Evolutionary conservation across 441 rosid species (phyloP).

Genomic region (Manihot esculenta): DNA sequence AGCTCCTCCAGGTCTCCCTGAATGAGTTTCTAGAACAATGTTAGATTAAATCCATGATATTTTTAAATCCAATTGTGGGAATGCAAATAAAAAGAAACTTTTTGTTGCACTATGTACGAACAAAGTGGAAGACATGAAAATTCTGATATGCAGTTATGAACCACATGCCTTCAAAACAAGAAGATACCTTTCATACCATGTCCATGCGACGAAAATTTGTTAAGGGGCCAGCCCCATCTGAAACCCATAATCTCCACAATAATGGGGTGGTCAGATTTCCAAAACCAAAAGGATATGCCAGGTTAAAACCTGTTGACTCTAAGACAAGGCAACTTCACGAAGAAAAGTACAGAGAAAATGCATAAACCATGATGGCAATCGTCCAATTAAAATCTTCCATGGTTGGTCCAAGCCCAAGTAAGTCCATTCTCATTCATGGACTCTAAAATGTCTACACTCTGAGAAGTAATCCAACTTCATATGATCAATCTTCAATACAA

Average conservation of each 20-base stretch:
- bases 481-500: neutral
- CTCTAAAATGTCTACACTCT: no score
- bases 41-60: neutral
- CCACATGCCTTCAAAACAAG: neutral
- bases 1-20: constrained; percentile 78
- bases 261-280: neutral
- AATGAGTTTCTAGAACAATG: constrained; percentile 16
- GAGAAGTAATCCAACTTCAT: neutral
- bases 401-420: no score
- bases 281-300: neutral
- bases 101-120: neutral
- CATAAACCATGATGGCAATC: neutral
- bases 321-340: neutral
- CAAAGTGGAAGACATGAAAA: neutral
- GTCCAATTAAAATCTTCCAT: neutral
- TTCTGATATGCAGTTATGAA: neutral
- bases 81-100: neutral
- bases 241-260: neutral
- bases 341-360: neutral
- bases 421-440: no score
- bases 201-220: neutral
- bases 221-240: neutral
- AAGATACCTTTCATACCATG: neutral
- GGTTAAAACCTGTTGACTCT: neutral
- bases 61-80: constrained; percentile 10